Percentiles rank a stretch among this genome's conserved stretches.
phyloP scores from a whole-genome alignment of 108 stramenopile genomes.

The Skeletonema menzelii region DNA sequence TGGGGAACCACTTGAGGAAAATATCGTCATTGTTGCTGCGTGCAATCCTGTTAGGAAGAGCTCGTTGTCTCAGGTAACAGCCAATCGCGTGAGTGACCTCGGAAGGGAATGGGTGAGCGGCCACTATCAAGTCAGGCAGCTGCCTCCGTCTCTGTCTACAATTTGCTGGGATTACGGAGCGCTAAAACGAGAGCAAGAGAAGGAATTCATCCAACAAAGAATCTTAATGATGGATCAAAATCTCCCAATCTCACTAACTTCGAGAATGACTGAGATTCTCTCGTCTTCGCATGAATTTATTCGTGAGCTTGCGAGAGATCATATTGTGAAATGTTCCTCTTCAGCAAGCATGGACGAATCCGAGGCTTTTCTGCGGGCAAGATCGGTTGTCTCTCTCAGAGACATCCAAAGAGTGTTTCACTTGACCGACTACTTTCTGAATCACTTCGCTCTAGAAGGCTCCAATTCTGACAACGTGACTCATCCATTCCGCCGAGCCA shows the following conservation, averaged over 20 bases:
- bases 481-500: slow-evolving; percentile 16
- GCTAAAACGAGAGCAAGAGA: slow-evolving; percentile 29
- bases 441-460: slow-evolving; percentile 6
- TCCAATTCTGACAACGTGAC: not conserved
- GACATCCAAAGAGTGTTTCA: slow-evolving; percentile 37
- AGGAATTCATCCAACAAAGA: slow-evolving; percentile 30
- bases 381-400: slow-evolving; percentile 32
- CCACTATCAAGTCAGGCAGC: slow-evolving; percentile 30
- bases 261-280: slow-evolving; percentile 28
- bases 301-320: slow-evolving; percentile 24
- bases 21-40: slow-evolving; percentile 31
- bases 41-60: slow-evolving; percentile 30
- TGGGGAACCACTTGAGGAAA: slow-evolving; percentile 13
- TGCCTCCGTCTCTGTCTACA: slow-evolving; percentile 9
- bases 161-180: slow-evolving; percentile 31
- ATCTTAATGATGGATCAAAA: slow-evolving; percentile 21
- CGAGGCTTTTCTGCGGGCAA: slow-evolving; percentile 9
- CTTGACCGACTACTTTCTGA: slow-evolving; percentile 21
- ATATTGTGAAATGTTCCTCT: slow-evolving; percentile 7
- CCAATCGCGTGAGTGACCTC: slow-evolving; percentile 23
- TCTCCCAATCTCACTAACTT: not conserved
- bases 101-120: slow-evolving; percentile 32
- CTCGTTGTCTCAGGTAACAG: not conserved
- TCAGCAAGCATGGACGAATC: not conserved
- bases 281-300: slow-evolving; percentile 31